Base-by-base conservation (phyloP, 1,139 yeast species). In the Diutina siamensis region DNA sequence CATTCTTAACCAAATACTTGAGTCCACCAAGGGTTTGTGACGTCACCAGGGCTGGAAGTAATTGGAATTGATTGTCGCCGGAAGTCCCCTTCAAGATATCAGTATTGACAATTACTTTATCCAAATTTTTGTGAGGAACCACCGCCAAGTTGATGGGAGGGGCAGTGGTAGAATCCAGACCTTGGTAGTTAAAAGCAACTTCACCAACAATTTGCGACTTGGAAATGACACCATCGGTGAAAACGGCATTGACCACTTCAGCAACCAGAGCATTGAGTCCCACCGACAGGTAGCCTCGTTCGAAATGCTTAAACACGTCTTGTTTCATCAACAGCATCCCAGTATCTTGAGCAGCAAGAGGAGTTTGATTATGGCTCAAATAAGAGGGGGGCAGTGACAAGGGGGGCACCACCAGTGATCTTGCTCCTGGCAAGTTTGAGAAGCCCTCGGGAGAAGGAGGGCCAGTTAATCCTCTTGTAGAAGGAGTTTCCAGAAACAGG, bases 191-290 rank as follows among this genome's bases (percentile, higher is more conserved):
- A 57, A 86, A 74, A 0, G 94, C 94, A 53, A 86, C 65, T 60
- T 86, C 95, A 42, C 95, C 95, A 49, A 83, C 72, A 15, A 80
- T 71, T 55, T 81, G 81, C 1, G 84, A 74, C 44, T 76, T 72
- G 3, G 60, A 56, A 35, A 80, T 63, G 40, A 64, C 63, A 27
- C 92, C 94, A 57, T 82, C 87, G 50, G 76, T 76, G 58, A 81
- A 78, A 19, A 73, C 71, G 3, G 86, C 94, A 57, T 80, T 83
- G 51, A 85, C 70, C n/a, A 83, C 79, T 61, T 87, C 95, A 13
- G 89, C 89, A 51, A 86, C 65, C 35, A 94, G 81, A 1, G 87
- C 78, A 56, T 82, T 82, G 55, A 87, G 68, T 46, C 73, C 74
- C 13, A 78, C 75, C 10, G 57, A 48, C n/a, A 58, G 47, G 42